A percentile compares a stretch with the other conserved stretches of the same genome.
Evolutionary conservation across 208 protist species (phyloP).

Genomic region (Acanthamoeba triangularis): DNA sequence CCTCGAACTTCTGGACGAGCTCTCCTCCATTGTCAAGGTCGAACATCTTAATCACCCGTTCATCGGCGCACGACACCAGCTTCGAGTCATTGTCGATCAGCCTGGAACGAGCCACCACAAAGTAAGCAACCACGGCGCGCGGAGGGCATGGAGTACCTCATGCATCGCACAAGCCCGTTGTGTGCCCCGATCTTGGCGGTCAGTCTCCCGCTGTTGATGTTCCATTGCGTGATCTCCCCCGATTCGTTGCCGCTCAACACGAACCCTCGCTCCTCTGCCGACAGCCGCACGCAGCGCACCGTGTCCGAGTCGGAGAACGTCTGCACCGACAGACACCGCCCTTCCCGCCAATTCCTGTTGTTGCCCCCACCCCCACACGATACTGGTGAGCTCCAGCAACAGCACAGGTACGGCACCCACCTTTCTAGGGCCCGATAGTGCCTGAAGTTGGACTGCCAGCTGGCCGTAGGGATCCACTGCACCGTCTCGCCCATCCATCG

Average conservation of each 20-base stretch:
- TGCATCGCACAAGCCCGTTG: background rate
- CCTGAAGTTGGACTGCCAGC: conserved; percentile 48
- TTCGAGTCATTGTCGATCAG: conserved; percentile 39
- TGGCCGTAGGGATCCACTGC: conserved; percentile 37
- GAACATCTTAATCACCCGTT: background rate
- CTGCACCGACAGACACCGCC: conserved; percentile 18
- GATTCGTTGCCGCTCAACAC: conserved; percentile 22
- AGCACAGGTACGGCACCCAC: background rate
- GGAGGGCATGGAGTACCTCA: background rate
- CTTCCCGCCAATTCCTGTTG: conserved; percentile 26
- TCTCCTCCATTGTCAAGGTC: background rate
- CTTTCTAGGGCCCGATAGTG: conserved; percentile 22
- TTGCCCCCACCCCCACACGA: background rate
- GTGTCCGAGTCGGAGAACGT: background rate
- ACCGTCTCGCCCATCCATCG: conserved; percentile 62
- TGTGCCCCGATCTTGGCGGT: background rate
- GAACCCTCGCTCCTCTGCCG: conserved; percentile 12
- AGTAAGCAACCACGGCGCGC: background rate
- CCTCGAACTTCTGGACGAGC: background rate
- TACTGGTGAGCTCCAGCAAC: background rate
- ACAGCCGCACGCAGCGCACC: conserved; percentile 46
- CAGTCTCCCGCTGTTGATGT: background rate
- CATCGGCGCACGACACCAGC: conserved; percentile 20
- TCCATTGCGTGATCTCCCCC: conserved; percentile 12
- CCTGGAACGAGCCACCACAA: background rate